Percentiles rank a stretch among this genome's conserved stretches.
Evolutionary conservation across 2,329 filamentous ascomycete genomes (phyloP).

Genomic region (Hirsutella rhossiliensis): DNA sequence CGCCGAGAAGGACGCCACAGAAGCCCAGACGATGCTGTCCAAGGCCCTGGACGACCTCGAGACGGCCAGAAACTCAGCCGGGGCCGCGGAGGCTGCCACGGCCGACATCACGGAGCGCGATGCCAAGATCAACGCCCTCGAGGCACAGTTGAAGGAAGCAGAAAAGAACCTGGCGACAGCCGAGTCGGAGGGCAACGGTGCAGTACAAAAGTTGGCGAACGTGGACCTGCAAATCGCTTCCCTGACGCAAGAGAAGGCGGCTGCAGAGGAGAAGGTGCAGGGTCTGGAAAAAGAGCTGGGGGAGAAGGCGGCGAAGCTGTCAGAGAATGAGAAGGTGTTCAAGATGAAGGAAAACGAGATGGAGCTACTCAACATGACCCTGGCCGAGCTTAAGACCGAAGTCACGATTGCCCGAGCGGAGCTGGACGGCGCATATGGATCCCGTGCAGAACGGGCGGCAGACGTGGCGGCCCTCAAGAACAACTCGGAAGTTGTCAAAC

Average conservation of each 20-base stretch:
- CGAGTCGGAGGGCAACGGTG: conserved; percentile 27
- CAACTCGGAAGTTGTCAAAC: conserved; percentile 29
- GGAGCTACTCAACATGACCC: conserved; percentile 35
- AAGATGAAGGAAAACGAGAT: conserved; percentile 38
- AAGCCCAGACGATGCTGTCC: conserved; percentile 35
- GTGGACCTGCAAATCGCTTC: conserved; percentile 20
- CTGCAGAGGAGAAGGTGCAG: conserved; percentile 15
- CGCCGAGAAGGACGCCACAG: conserved; percentile 24
- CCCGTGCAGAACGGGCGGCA: conserved; percentile 44
- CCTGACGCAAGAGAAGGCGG: conserved; percentile 12
- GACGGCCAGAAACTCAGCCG: conserved; percentile 14
- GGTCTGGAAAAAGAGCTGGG: conserved; percentile 14
- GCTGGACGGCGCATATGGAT: conserved; percentile 49
- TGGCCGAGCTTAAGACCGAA: conserved; percentile 50
- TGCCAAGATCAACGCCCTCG: conserved; percentile 27
- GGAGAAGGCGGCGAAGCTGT: conserved; percentile 6
- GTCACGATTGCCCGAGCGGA: conserved; percentile 49
- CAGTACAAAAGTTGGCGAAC: conserved; percentile 18
- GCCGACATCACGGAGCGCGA: conserved; percentile 21
- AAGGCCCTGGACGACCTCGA: conserved; percentile 36
- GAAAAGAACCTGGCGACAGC: conserved; percentile 11
- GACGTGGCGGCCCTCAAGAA: conserved; percentile 43
- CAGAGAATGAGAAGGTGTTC: conserved; percentile 27
- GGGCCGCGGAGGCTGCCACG: conserved; percentile 10
- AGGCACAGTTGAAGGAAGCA: conserved; percentile 8